Evolutionary conservation across 345 rosid species (phyloP).

Genomic region (Ailanthus altissimus): DNA sequence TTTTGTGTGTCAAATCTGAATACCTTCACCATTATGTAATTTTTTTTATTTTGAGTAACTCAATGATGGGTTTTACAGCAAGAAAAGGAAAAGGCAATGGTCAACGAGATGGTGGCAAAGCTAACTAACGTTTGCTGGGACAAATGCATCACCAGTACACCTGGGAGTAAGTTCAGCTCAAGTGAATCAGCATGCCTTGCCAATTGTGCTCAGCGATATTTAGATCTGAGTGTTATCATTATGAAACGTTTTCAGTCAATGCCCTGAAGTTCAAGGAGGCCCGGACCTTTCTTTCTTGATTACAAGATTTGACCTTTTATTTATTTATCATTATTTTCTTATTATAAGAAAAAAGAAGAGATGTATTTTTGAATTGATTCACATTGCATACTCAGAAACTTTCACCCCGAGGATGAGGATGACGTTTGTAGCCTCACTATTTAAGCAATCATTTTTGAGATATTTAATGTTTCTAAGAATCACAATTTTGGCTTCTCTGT

Average conservation of each 20-base stretch:
- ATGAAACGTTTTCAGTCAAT: constrained; percentile 82
- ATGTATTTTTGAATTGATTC: background rate
- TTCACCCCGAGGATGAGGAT: background rate
- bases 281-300: background rate
- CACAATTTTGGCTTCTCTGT: background rate
- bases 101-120: constrained; percentile 76
- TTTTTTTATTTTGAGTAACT: background rate
- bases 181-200: constrained; percentile 74
- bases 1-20: constrained; percentile 1
- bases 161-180: constrained; percentile 96
- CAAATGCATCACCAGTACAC: constrained; percentile 77
- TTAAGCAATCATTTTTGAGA: constrained; percentile 1
- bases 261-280: constrained; percentile 37
- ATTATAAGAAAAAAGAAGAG: background rate
- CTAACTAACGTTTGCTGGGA: constrained; percentile 92
- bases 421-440: background rate
- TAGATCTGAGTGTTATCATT: constrained; percentile 74
- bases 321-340: background rate
- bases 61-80: constrained; percentile 48
- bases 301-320: constrained; percentile 14
- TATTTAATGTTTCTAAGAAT: background rate
- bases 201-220: constrained; percentile 76
- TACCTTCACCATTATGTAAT: background rate
- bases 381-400: background rate
- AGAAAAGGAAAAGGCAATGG: constrained; percentile 87